Evolutionary conservation across 1,139 yeast genomes (phyloP).

Genomic region (Petasospora rhodanensis): DNA sequence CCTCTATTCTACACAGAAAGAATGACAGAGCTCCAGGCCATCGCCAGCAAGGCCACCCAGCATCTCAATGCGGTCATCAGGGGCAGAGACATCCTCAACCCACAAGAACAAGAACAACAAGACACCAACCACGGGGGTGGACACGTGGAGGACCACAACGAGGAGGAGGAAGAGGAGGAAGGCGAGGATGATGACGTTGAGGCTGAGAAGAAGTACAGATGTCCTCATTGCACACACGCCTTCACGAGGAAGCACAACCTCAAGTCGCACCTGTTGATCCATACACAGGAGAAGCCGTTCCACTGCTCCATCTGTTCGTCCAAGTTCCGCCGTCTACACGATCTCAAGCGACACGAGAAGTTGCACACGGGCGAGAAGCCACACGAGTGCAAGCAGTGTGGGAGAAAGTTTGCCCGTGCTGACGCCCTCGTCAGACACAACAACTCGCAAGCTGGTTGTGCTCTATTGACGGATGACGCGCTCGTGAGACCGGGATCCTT

Average conservation of each 20-base stretch:
- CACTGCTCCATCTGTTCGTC: conserved; percentile 59
- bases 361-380: conserved; percentile 80
- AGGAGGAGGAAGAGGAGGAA: conserved; percentile 2
- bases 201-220: conserved; percentile 35
- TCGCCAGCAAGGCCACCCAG: no score
- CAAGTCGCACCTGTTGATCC: conserved; percentile 69
- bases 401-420: conserved; percentile 66
- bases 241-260: conserved; percentile 59
- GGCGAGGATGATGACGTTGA: conserved; percentile 6
- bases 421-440: conserved; percentile 71
- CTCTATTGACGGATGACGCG: conserved; percentile 2
- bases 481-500: no score
- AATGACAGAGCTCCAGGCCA: no score
- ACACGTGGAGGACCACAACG: conserved; percentile 2
- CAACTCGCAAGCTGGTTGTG: conserved; percentile 32
- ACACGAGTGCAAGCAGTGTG: conserved; percentile 67
- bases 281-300: conserved; percentile 64
- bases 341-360: conserved; percentile 69
- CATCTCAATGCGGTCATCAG: no score
- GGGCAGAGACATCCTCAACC: no score
- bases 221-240: conserved; percentile 57
- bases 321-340: conserved; percentile 69
- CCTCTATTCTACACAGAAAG: no score
- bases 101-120: no score
- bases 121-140: no score